Evolutionary conservation across 2,329 filamentous ascomycete species (phyloP).

Genomic region (Alternaria angustiovoidea): DNA sequence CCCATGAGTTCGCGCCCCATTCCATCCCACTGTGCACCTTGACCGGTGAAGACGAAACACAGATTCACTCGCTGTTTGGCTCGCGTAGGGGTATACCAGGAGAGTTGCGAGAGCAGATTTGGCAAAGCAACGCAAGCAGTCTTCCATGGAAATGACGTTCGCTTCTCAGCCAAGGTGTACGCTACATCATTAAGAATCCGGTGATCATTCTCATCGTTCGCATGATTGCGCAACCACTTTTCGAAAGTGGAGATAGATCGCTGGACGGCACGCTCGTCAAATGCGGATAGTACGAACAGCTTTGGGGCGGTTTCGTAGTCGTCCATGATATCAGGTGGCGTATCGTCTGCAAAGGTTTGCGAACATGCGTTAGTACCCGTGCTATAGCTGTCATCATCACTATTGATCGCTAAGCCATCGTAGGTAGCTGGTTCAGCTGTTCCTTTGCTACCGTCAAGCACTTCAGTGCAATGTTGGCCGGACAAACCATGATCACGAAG

Average conservation of each 20-base stretch:
- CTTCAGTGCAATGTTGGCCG: conserved; percentile 7
- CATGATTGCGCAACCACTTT: conserved; percentile 8
- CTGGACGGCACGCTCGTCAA: conserved; percentile 15
- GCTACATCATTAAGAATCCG: conserved; percentile 14
- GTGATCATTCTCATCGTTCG: not conserved
- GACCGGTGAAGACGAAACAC: conserved; percentile 41
- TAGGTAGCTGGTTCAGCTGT: not conserved
- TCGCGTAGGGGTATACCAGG: conserved; percentile 11
- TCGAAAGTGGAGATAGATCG: conserved; percentile 1
- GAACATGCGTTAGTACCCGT: not conserved
- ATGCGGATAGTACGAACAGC: conserved; percentile 12
- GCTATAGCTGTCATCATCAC: not conserved
- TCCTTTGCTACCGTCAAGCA: not conserved
- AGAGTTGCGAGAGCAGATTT: not conserved
- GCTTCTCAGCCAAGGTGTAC: conserved; percentile 16
- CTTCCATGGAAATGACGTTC: conserved; percentile 23
- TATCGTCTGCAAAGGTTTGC: not conserved
- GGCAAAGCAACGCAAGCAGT: not conserved
- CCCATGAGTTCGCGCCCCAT: conserved; percentile 37
- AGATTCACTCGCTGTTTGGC: not conserved
- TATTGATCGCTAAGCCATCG: not conserved
- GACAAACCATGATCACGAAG: conserved; percentile 1
- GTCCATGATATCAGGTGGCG: not conserved
- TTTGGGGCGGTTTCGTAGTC: not conserved
- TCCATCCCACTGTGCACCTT: conserved; percentile 40